These are phyloP conservation scores for Schwanniomyces polymorphus DNA, from an alignment of 805 yeast species.

Conservation along the genomic window DNA sequence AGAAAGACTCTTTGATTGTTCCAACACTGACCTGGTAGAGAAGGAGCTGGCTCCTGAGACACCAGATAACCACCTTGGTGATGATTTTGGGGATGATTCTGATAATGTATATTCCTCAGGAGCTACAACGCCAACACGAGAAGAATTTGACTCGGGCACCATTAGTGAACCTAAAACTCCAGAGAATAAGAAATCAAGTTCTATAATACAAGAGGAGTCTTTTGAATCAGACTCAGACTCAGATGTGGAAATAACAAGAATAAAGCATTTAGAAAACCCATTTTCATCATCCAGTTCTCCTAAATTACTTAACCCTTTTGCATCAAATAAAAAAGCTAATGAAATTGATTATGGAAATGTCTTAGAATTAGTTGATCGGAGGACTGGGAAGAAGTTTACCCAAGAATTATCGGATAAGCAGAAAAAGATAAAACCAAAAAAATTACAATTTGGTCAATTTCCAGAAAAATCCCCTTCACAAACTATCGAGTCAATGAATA, in stretches of 20 bases:
- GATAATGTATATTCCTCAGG: background rate
- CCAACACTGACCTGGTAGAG: background rate
- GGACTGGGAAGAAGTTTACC: slow-evolving; percentile 38
- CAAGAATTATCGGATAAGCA: slow-evolving; percentile 28
- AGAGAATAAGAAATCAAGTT: slow-evolving; percentile 17
- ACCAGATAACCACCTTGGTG: background rate
- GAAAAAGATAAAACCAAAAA: slow-evolving; percentile 37
- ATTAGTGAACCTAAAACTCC: slow-evolving; percentile 32
- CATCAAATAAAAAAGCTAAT: background rate
- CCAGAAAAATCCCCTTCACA: slow-evolving; percentile 3
- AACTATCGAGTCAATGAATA: background rate
- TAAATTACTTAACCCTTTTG: background rate
- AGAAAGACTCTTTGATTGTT: background rate
- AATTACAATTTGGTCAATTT: slow-evolving; percentile 23
- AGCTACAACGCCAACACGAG: background rate
- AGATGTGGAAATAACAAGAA: slow-evolving; percentile 11
- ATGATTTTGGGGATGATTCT: background rate
- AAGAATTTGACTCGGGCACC: slow-evolving; percentile 1
- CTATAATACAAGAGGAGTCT: background rate
- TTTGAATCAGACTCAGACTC: slow-evolving; percentile 11
- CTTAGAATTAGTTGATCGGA: slow-evolving; percentile 40
- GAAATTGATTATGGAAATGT: slow-evolving; percentile 32
- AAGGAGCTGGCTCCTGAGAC: background rate
- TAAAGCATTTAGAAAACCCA: slow-evolving; percentile 21
- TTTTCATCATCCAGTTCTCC: slow-evolving; percentile 12